phyloP scores from a whole-genome alignment of 2,329 filamentous ascomycete species.

The Emergomyces pasteurianus region DNA sequence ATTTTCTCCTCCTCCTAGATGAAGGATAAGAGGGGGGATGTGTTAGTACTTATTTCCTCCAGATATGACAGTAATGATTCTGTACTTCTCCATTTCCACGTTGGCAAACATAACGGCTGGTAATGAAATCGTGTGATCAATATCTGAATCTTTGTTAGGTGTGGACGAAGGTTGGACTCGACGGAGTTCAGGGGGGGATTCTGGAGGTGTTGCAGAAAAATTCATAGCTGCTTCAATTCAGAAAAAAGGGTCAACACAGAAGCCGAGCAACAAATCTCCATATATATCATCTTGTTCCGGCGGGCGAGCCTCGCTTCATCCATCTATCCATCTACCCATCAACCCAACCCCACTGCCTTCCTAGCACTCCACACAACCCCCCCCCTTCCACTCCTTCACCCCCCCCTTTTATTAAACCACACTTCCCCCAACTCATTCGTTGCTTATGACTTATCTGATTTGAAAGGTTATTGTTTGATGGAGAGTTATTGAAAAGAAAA shows the following conservation, averaged over 20 bases:
- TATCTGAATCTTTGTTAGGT: neutral
- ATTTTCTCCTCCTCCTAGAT: neutral
- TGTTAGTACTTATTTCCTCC: neutral
- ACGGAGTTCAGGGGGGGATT: neutral
- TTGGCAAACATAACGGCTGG: neutral
- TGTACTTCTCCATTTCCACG: neutral
- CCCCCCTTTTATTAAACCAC: neutral
- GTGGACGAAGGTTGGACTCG: neutral
- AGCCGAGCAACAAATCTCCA: too few species aligned
- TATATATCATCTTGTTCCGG: neutral
- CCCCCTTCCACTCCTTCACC: too few species aligned
- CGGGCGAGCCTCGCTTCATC: neutral
- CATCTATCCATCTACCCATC: neutral
- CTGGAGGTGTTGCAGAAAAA: too few species aligned
- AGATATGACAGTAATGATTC: neutral
- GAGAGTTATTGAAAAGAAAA: neutral
- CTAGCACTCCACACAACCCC: too few species aligned
- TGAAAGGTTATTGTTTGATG: neutral
- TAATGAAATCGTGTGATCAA: neutral
- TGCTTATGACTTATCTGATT: neutral
- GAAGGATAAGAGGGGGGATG: neutral
- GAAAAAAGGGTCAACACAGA: neutral
- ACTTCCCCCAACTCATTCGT: neutral
- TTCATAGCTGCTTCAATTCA: neutral
- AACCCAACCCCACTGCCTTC: neutral